Base-by-base conservation (phyloP, 257 asterid genomes). In the Paulownia fortunei region DNA sequence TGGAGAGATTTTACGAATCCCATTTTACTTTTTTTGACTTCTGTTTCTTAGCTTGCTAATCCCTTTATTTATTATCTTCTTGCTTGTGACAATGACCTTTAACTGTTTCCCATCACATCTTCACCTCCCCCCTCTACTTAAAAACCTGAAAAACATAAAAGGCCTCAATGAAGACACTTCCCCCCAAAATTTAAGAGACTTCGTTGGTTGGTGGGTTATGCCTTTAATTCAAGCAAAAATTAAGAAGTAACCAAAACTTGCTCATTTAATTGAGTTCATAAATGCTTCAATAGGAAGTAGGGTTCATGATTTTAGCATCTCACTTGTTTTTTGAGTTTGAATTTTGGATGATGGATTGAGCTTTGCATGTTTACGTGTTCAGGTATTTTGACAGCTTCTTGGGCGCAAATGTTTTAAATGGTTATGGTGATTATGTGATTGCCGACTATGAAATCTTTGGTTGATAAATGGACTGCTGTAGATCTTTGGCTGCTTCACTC, bases 321-420 rank as follows among this genome's bases (percentile, higher is more conserved):
- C 5, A 54, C 69, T 63, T 74, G 47, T 49, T 79, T 74, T 86
- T 61, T 81, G 69, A 82, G 86, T 76, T 85, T 77, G 61, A 59
- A 77, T 44, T 80, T 78, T 82, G 81, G 82, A 78, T 88, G 81
- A 83, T 86, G 92, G 69, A 85, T 92, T 88, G 72, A 81, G 85
- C 74, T 81, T 76, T 87, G 76, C 70, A 79, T 86, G 90, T 82
- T 78, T 85, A 86, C 84, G 82, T 92, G 94, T 91, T 92, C 99
- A 94, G 99, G 99, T 94, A 83, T 88, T 79, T 84, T 90, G 91
- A 91, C 96, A 92, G 99, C 97, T 89, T 87, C 92, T 89, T 94
- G 92, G 98, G 80, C 87, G 97, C 96, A 88, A 88, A 84, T 92
- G 97, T 97, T 87, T 92, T 94, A 87, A 87, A 87, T 94, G 97